phyloP scores from a whole-genome alignment of 257 asterid species.

The Penstemon eatonii region DNA sequence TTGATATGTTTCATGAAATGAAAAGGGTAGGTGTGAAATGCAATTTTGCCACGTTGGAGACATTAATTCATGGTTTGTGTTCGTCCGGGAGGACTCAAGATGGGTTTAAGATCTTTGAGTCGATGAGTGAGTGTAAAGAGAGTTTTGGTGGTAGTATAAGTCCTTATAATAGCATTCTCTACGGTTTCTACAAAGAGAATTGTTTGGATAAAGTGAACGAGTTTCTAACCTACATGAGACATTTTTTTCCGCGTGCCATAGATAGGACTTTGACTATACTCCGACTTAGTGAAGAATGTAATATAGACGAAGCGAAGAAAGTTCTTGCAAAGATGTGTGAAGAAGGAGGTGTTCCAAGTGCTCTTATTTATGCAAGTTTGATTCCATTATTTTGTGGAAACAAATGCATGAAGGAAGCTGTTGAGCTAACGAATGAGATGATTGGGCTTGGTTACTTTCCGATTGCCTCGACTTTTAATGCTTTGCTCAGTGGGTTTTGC shows the following conservation, averaged over 20 bases:
- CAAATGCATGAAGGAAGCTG: constrained; percentile 56
- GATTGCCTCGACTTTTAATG: constrained; percentile 48
- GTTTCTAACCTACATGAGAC: constrained; percentile 54
- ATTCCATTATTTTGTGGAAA: constrained; percentile 45
- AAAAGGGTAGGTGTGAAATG: constrained; percentile 56
- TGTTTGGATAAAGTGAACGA: constrained; percentile 46
- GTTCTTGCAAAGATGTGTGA: constrained; percentile 50
- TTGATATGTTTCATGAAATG: constrained; percentile 85
- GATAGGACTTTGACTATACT: constrained; percentile 48
- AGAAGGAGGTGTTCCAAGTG: constrained; percentile 62
- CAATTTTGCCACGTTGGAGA: constrained; percentile 58
- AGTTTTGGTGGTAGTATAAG: constrained; percentile 37
- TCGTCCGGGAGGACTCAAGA: constrained; percentile 52
- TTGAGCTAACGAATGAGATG: constrained; percentile 66
- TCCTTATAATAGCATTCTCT: constrained; percentile 75
- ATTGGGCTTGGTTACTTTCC: constrained; percentile 51
- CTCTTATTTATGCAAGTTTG: constrained; percentile 54
- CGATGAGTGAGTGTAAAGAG: constrained; percentile 48
- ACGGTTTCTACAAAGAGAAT: constrained; percentile 65
- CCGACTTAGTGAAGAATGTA: constrained; percentile 39
- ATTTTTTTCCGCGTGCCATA: constrained; percentile 64
- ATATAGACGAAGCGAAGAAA: constrained; percentile 44
- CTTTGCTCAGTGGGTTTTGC: constrained; percentile 55
- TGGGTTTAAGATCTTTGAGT: constrained; percentile 67
- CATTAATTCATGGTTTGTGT: constrained; percentile 65